Conservation (phyloP, 495 filamentous ascomycete genomes). For the Chaetomium tenue region DNA sequence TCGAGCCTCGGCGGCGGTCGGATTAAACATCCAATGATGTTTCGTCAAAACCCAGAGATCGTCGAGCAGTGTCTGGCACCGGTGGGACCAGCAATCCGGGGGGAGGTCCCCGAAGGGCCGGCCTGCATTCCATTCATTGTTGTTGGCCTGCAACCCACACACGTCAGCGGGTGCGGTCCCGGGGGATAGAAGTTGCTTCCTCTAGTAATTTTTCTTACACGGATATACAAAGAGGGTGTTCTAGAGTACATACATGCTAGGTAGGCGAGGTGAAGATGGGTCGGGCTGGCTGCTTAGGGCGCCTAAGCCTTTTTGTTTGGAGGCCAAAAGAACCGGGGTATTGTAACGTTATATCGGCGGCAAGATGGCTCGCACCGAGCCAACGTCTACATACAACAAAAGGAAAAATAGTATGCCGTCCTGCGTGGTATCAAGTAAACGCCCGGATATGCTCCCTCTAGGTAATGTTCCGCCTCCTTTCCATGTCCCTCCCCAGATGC, state of each 20-base stretch:
- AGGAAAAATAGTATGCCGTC: constrained; percentile 18
- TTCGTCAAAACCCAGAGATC: not conserved
- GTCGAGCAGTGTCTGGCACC: not conserved
- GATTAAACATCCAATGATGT: not conserved
- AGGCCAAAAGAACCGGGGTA: not conserved
- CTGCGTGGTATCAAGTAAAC: constrained; percentile 27
- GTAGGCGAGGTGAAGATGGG: too few relatives aligned
- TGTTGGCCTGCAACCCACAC: not conserved
- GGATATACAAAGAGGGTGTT: too few relatives aligned
- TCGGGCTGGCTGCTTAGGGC: too few relatives aligned
- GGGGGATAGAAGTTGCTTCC: too few relatives aligned
- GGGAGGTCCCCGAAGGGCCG: not conserved
- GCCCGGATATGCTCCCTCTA: constrained; percentile 28
- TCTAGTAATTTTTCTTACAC: too few relatives aligned
- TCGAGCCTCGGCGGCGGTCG: not conserved
- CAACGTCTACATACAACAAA: constrained; percentile 12
- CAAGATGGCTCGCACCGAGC: constrained; percentile 2
- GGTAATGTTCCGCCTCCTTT: not conserved
- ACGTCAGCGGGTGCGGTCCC: too few relatives aligned
- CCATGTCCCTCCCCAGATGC: constrained; percentile 4
- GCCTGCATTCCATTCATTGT: not conserved
- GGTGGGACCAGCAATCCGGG: not conserved
- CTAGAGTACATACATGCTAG: too few relatives aligned
- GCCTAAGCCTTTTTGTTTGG: not conserved
- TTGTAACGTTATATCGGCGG: not conserved